Percentiles rank a stretch among this genome's conserved stretches.
Evolutionary conservation across 208 protist genomes (phyloP).

Genomic region (Trypanosomatidae sp.): DNA sequence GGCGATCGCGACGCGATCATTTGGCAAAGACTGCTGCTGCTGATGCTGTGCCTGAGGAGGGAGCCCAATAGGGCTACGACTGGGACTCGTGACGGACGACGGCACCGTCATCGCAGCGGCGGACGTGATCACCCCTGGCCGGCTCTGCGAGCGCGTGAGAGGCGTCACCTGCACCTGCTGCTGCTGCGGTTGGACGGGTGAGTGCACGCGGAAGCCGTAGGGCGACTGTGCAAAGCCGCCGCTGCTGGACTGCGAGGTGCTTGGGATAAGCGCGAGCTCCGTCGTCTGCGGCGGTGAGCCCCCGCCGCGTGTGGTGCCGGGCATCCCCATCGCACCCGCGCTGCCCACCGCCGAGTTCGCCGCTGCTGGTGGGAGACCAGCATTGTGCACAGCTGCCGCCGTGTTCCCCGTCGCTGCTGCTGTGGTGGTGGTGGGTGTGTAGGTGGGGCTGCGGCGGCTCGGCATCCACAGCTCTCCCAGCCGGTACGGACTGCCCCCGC

Average conservation of each 20-base stretch:
- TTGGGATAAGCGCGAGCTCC: slow-evolving; percentile 25
- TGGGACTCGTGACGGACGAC: too few species aligned
- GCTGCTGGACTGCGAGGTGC: slow-evolving; percentile 21
- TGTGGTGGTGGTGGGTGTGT: background rate
- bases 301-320: slow-evolving; percentile 3
- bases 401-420: background rate
- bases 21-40: too few species aligned
- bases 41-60: too few species aligned
- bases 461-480: slow-evolving; percentile 24
- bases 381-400: slow-evolving; percentile 7
- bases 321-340: slow-evolving; percentile 17
- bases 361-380: too few species aligned
- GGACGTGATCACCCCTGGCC: slow-evolving; percentile 6
- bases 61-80: too few species aligned
- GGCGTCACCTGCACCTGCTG: slow-evolving; percentile 7
- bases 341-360: too few species aligned
- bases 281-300: slow-evolving; percentile 16
- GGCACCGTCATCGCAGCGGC: too few species aligned
- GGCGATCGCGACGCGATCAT: too few species aligned
- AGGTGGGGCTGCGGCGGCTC: slow-evolving; percentile 26
- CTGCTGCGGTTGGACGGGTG: slow-evolving; percentile 11
- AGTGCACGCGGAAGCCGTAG: slow-evolving; percentile 29
- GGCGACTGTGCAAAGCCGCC: slow-evolving; percentile 28
- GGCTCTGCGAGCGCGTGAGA: slow-evolving; percentile 21
- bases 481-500: slow-evolving; percentile 24